Evolutionary conservation across 2,329 filamentous ascomycete genomes (phyloP), one percentile per base, ranked within the genome.

Genomic region (Sphaceloma murrayae): DNA sequence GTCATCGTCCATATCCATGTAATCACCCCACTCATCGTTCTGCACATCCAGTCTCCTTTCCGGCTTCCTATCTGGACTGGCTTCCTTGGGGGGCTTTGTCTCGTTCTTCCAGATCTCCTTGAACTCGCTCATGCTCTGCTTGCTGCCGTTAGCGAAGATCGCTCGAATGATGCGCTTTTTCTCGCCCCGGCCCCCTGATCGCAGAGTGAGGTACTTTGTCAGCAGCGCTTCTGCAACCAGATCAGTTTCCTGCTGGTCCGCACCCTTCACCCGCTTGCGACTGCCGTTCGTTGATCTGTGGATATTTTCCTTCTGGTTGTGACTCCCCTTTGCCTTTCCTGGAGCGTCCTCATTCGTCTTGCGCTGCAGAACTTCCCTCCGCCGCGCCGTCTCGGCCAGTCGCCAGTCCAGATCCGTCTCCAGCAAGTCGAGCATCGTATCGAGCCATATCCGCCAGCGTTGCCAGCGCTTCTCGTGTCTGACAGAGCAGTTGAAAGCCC

Each of bases 401-500:
- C 79, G 69, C 49, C 78, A 74, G 4, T 71, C 60, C 59, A 83
- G 78, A 54, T 93, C 85, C 2, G 69, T 67, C 51, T 91, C 81
- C 9, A 95, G 66, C 5, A 83, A 76, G 54, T 88, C 82, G 4
- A 93, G 62, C 72, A 94, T 82, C 49, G 82, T 79, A 24, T 80
- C 74, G 10, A 96, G 67, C 83, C 86, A 94, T 5, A 77, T 63
- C 53, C 73, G 78, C 87, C 88, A 96, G 56, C 79, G 74, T 39
- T 70, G 73, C 89, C 91, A 96, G 14, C 89, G 74, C 30, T 74
- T 71, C 1, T 78, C 78, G 53, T 89, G 71, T 22, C 74, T 61
- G 1, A 82, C 73, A 42, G 85, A 88, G 65, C 89, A 96, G 58
- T 89, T 91, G 60, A 96, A 87, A 0, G 85, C 82, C 91, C 91